These are phyloP conservation scores for Podochytrium sp. DNA, from an alignment of 192 early-diverging fungal species.

Conservation along the genomic window DNA sequence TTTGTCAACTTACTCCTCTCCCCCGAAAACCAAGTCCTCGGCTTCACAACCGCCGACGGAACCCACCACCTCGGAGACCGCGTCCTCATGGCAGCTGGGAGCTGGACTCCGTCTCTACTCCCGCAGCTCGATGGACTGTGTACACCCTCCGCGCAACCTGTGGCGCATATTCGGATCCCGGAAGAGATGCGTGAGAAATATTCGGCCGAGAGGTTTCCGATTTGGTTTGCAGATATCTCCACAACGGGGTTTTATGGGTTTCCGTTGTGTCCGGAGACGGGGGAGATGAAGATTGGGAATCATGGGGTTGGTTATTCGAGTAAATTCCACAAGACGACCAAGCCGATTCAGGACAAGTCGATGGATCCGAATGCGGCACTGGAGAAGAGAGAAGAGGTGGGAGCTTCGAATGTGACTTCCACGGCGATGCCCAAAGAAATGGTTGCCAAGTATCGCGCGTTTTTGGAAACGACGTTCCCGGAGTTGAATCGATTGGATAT, in stretches of 20 bases:
- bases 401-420: not conserved
- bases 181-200: conserved; percentile 5
- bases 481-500: conserved; percentile 41
- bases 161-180: conserved; percentile 45
- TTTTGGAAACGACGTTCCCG: conserved; percentile 46
- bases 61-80: not conserved
- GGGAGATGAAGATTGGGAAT: conserved; percentile 53
- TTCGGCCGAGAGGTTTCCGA: conserved; percentile 40
- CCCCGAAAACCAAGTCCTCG: not conserved
- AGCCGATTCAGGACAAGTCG: not conserved
- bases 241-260: conserved; percentile 56
- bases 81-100: conserved; percentile 43
- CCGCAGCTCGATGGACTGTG: conserved; percentile 41
- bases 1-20: not conserved
- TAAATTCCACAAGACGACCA: conserved; percentile 2
- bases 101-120: conserved; percentile 53
- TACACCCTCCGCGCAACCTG: conserved; percentile 57
- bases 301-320: conserved; percentile 51
- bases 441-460: conserved; percentile 41
- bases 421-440: conserved; percentile 42
- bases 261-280: conserved; percentile 37
- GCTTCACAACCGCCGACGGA: conserved; percentile 17
- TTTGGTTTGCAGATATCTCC: conserved; percentile 59
- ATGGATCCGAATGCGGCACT: too few species aligned
- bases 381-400: too few species aligned